A percentile compares a stretch with the other conserved stretches of the same genome.
Evolutionary conservation across 106 monocot genomes (phyloP).

Genomic region (Ottelia alismoides): DNA sequence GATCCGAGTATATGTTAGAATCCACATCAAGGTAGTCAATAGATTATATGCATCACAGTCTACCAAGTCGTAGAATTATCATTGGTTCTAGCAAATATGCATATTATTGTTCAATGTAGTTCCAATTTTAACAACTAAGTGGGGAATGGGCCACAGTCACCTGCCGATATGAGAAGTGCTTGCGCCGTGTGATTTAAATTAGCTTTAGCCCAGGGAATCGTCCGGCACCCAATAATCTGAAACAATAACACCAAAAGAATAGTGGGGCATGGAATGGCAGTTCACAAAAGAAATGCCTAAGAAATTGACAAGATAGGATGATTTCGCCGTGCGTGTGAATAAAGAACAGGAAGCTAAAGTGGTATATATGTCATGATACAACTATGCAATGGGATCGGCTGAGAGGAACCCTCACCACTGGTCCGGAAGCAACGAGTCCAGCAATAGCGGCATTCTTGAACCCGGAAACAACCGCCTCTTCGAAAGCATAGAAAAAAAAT

Average conservation of each 20-base stretch:
- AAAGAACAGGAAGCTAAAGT: background rate
- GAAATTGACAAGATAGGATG: background rate
- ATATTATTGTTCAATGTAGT: too few relatives aligned
- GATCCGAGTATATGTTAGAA: too few relatives aligned
- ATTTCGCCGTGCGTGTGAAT: background rate
- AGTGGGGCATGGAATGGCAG: background rate
- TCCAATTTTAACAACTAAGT: too few relatives aligned
- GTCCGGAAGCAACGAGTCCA: conserved; percentile 2
- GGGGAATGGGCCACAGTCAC: too few relatives aligned
- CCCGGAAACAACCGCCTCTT: conserved; percentile 3
- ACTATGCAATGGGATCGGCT: too few relatives aligned
- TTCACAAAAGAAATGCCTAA: background rate
- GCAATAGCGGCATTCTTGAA: conserved; percentile 6
- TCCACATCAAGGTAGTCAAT: too few relatives aligned
- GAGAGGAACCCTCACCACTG: conserved; percentile 2
- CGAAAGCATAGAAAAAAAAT: too few relatives aligned
- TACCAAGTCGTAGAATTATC: too few relatives aligned
- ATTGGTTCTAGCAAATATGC: too few relatives aligned
- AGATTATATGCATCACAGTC: too few relatives aligned
- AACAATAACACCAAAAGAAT: background rate
- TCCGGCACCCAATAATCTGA: conserved; percentile 52
- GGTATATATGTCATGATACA: too few relatives aligned
- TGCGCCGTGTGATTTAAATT: conserved; percentile 73
- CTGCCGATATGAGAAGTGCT: conserved; percentile 59
- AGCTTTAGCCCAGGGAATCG: conserved; percentile 71